A percentile compares a stretch with the other conserved stretches of the same genome.
These are phyloP conservation scores for Remersonia thermophila DNA, from an alignment of 2,329 filamentous ascomycete species.

Conservation along the genomic window DNA sequence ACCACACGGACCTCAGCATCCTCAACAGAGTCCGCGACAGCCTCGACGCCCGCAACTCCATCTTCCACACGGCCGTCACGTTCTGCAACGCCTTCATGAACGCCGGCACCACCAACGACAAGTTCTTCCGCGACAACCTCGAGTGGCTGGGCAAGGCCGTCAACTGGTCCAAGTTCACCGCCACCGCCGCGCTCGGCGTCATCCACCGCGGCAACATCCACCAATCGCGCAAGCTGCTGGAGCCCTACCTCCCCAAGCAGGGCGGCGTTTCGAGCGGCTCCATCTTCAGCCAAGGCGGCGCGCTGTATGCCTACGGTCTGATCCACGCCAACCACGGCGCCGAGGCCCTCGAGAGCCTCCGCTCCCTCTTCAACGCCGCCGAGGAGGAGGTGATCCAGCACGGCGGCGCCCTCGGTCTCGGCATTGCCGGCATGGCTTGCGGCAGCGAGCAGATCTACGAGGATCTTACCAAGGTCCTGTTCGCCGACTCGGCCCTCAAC, in stretches of 20 bases:
- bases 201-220: conserved; percentile 93
- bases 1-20: conserved; percentile 82
- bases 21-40: conserved; percentile 95
- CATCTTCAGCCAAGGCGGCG: conserved; percentile 90
- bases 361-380: conserved; percentile 59
- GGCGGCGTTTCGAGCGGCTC: conserved; percentile 67
- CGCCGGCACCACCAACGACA: conserved; percentile 93
- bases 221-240: conserved; percentile 83
- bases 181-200: conserved; percentile 88
- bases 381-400: conserved; percentile 93
- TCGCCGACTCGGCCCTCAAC: conserved; percentile 88
- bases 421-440: conserved; percentile 95
- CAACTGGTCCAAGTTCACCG: conserved; percentile 99
- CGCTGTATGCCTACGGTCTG: conserved; percentile 85
- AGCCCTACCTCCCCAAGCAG: conserved; percentile 81
- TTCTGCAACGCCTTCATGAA: conserved; percentile 99
- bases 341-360: conserved; percentile 71
- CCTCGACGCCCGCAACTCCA: conserved; percentile 88
- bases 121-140: conserved; percentile 95
- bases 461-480: conserved; percentile 77
- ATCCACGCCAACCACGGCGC: conserved; percentile 97
- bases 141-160: conserved; percentile 98
- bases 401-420: conserved; percentile 85
- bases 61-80: conserved; percentile 94
- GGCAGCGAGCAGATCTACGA: conserved; percentile 85